Base-by-base conservation (phyloP, 2,329 filamentous ascomycete genomes). In the Pyricularia grisea region DNA sequence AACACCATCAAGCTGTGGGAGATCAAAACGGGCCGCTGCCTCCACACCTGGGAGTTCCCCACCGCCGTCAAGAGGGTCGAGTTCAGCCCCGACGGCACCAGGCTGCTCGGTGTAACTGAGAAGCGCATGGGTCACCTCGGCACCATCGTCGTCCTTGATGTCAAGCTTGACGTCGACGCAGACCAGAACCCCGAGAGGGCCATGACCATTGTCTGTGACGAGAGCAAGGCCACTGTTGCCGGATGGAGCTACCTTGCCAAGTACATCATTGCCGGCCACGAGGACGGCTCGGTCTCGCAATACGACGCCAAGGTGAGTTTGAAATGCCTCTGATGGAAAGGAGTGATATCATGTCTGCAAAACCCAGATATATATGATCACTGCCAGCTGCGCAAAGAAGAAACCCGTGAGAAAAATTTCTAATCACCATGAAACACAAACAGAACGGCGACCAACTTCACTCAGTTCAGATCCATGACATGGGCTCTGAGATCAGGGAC, bases 1-100 rank as follows among this genome's bases (percentile, higher is more conserved):
- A 98, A 98, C 86, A 97, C 94, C 64, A 94, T 99, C 81, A 90
- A 94, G 77, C 87, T 99, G 76, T 99, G 95, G 95, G 93, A 99
- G 79, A 87, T 97, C 79, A 92, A 93, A 87, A 92, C 91, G 20
- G 95, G 95, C 78, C 92, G 92, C 79, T 90, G 92, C 79, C 87
- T 99, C 77, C 97, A 98, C 89, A 92, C 91, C 69, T 99, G 95
- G 95, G 94, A 99, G 74, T 97, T 97, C 83, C 90, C 92, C 71
- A 98, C 95, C 64, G 93, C 94, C 73, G 93, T 99, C 81, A 98
- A 99, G 89, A 89, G 95, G 76, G 94, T 97, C 79, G 94, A 97
- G 83, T 99, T 99, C 85, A 94, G 90, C 78, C 91, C 97, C 77
- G 95, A 99, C 81, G 95, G 94, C 76, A 91, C 88, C 77, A 88